Base-by-base conservation (phyloP, 2,329 filamentous ascomycete species). In the Aspergillus aculeatus region DNA sequence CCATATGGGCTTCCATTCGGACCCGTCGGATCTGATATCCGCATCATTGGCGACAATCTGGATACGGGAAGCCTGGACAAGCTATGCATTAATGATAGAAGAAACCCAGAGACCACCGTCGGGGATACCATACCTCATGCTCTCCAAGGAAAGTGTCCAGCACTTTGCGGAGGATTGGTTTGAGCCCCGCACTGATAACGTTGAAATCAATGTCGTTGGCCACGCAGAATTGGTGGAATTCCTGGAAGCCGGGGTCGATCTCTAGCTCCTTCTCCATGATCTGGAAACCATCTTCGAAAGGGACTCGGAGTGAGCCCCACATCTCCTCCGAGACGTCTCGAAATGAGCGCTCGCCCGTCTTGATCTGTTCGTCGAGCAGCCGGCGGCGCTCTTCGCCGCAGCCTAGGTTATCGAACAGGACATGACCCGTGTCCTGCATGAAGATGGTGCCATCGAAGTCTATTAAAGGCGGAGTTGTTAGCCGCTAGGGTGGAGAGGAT, bases 361-460 rank as follows among this genome's bases (percentile, higher is more conserved):
- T 84, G 73, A 89, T 87, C 67, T 89, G 85, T 60, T 83, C 77
- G 60, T 89, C 86, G 54, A 89, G 82, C 47, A 81, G 67, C 58
- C 83, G 75, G 53, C 86, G 82, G 59, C 79, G 78, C 62, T 82
- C 78, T 23, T 79, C 75, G 29, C 87, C 87, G 73, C 86, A 89
- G 54, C 87, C 86, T 64, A 86, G 82, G 66, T 80, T 80, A 70
- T 89, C 86, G 73, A 89, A 88, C 53, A 90, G 83, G 64, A 89
- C 82, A 70, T 89, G 87, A 49, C 88, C 88, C 1, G 85, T 89
- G 66, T 88, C 85, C 79, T 89, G 85, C 81, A 87, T 87, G 78
- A 88, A 89, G 63, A 90, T 90, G 4, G 87, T 89, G 63, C 87
- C 87, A 71, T 89, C 87, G 66, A 90, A 89, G 73, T 89, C 86